Evolutionary conservation across 805 yeast species (phyloP).

Genomic region (Saturnispora halmiae): DNA sequence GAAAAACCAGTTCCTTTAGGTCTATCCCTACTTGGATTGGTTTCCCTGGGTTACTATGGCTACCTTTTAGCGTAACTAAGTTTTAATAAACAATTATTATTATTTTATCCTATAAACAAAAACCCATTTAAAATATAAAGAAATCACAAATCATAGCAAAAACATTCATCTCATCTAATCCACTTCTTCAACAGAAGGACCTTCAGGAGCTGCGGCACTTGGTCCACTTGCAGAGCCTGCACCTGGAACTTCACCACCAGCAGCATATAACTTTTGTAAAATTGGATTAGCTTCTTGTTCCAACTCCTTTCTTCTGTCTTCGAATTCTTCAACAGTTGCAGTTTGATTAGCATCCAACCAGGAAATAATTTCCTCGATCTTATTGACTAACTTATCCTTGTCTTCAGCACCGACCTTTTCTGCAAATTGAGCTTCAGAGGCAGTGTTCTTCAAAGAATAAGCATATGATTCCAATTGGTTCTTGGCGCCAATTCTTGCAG

Average conservation of each 20-base stretch:
- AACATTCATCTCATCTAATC: constrained; percentile 37
- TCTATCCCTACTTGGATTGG: constrained; percentile 53
- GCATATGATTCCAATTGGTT: constrained; percentile 98
- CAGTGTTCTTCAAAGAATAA: constrained; percentile 85
- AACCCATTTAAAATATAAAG: not conserved
- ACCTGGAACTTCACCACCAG: constrained; percentile 72
- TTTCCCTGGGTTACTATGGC: constrained; percentile 59
- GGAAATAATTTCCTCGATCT: constrained; percentile 65
- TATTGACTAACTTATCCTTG: constrained; percentile 56
- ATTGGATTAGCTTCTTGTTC: constrained; percentile 94
- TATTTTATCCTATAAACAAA: constrained; percentile 2
- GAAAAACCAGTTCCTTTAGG: constrained; percentile 66
- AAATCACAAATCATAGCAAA: not conserved
- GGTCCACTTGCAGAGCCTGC: constrained; percentile 26
- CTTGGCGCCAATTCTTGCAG: constrained; percentile 98
- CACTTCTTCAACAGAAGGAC: constrained; percentile 79
- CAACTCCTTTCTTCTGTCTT: constrained; percentile 91
- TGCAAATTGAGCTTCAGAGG: constrained; percentile 85
- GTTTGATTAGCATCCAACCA: constrained; percentile 95
- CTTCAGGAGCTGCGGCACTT: constrained; percentile 26
- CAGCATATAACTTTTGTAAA: constrained; percentile 93
- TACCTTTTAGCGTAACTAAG: constrained; percentile 19
- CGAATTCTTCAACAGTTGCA: constrained; percentile 85
- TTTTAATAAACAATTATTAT: not conserved
- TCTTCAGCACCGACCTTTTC: constrained; percentile 34